Base-by-base conservation (phyloP, 257 asterid genomes). In the Gentiana dahurica region DNA sequence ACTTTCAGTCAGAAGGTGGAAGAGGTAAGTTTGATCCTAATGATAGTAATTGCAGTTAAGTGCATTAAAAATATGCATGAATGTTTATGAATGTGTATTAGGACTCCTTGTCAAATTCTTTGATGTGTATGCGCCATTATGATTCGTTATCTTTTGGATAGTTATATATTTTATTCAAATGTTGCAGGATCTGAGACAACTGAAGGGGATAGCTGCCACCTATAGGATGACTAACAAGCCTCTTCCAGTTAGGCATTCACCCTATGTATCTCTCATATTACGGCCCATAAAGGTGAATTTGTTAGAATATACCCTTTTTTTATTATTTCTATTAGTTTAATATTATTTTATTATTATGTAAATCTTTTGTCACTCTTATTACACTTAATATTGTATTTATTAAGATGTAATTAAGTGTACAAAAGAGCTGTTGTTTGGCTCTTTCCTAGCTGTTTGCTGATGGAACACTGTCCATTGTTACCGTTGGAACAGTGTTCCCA, bases 141-240 rank as follows among this genome's bases (percentile, higher is more conserved):
- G 49, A 6, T 65, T 7, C 8, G 38, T 24, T 46, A 2, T 45
- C 24, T 32, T 4, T 6, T 34, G 24, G 61, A 2, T 11, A 57
- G 45, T 39, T 54, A 12, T 39, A 35, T 41, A 10, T 64, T 56
- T 57, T 51, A 6, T 58, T 56, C 57, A 55, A 67, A 43, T 82
- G 63, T 57, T 72, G 74, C 71, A 89, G 95, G 95, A 92, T 75
- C 65, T 92, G 82, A 77, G 83, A 67, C 97, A 92, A 65, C 54
- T 88, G 58, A 92, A 88, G 70, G 98, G 98, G 70, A 88, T 92
- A 68, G 88, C 97, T 63, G 94, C 98, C 4, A 88, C 98, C 12
- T 92, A 78, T 64, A 89, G 98, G 77, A 84, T 92, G 95, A 86
- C 97, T 49, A 88, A 83, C 77, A 92, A 86, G 71, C 98, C 98